Base-by-base conservation (phyloP, 371 early-diverging fungal species). In the Mortierella sp. region DNA sequence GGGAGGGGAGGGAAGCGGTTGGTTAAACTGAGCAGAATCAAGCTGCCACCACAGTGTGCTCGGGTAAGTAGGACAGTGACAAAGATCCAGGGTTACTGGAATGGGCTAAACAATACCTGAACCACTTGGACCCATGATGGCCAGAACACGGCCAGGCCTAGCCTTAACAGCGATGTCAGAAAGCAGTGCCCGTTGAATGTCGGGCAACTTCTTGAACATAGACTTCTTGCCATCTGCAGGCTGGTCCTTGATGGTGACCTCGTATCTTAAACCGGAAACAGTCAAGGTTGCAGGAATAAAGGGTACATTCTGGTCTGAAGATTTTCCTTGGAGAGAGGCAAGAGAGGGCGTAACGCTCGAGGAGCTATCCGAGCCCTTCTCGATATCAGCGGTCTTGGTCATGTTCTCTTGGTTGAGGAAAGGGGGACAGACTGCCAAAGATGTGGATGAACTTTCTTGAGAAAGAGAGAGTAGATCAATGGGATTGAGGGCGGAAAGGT, bases 51-150 rank as follows among this genome's bases (percentile, higher is more conserved):
- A n/a, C n/a, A n/a, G n/a, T n/a, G n/a, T n/a, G n/a, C n/a, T n/a
- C n/a, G n/a, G n/a, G n/a, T n/a, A 19, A 60, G 45, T 14, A 21
- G 37, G 15, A 19, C 3, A n/a, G 9, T 26, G 37, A 14, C 16
- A 45, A 60, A 7, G 26, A n/a, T 51, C 21, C 29, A n/a, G 50
- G 26, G 14, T 14, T 9, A 2, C 2, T 28, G 23, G 4, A 25
- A 14, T 25, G 16, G 7, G 46, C 56, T 7, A 21, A 21, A 4
- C n/a, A n/a, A 0, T 66, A 75, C 75, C 75, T 59, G 89, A 88
- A 18, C 89, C 90, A 48, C 88, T 90, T 1, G 93, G 89, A 7
- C 94, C 96, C 90, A 95, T 90, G 71, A 96, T 92, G 23, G 92
- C 93, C 71, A 89, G 81, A 37, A 95, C 86, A 58, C 93, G 86